Evolutionary conservation across 495 filamentous ascomycete species (phyloP), one percentile per base, ranked within the genome.

Genomic region (Penicillium manginii): DNA sequence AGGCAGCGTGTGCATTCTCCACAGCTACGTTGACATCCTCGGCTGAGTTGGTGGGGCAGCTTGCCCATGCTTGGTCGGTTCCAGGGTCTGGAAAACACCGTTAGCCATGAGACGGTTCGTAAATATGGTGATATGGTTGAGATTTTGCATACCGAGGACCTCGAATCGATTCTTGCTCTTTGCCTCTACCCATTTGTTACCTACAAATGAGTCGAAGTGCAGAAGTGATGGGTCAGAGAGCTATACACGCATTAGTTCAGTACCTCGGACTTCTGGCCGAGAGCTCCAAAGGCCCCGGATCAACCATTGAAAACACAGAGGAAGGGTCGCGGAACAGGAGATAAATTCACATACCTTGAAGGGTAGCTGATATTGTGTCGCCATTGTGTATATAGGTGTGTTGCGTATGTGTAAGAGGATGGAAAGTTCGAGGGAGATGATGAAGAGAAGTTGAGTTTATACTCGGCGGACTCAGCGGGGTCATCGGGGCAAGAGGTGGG

Each of bases 111-210:
- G n/a, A 43, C 5, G 6, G 5, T 17, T 17, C 15, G 5, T 43
- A 43, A 43, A 43, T 17, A 5, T 17, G 15, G 14, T 43, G 14
- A 14, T 55, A 59, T 74, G 26, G 26, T 29, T 29, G 26, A 29
- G 1, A 0, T 8, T 29, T 29, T 29, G 26, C 26, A 48, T 71
- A 86, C 86, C 85, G 19, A 88, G 68, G 22, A 91, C 82, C 61
- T 89, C 86, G 56, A 91, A 91, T 21, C 84, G 77, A 57, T 85
- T 78, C 18, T 84, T 85, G 17, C 80, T 86, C 67, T 83, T 84
- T 7, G 86, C 77, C 54, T 80, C 77, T 18, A 86, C 72, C 87
- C 87, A 90, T 69, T 86, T 61, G 39, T 87, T 81, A 52, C 82
- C 73, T 37, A 90, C 74, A 52, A 83, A 85, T 8, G 84, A 85